phyloP scores from a whole-genome alignment of 228 moss, liverwort and hornwort species.

The Sphagnum fallax region DNA sequence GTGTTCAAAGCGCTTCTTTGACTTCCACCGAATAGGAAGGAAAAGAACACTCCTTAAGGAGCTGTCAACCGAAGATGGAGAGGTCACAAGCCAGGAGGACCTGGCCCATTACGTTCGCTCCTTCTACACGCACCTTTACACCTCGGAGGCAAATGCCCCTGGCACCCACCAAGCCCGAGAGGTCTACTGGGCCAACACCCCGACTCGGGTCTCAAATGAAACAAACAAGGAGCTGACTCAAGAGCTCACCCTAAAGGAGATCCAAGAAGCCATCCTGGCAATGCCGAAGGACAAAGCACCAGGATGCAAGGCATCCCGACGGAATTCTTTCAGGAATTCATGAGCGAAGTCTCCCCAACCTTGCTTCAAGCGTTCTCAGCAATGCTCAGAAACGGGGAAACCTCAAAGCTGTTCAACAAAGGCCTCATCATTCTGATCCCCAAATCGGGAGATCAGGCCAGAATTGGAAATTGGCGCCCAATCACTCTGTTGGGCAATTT shows the following conservation, averaged over 20 bases:
- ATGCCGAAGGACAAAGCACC: background rate
- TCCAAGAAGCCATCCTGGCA: too few species aligned
- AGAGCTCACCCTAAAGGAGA: too few species aligned
- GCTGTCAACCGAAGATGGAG: background rate
- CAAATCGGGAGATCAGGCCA: background rate
- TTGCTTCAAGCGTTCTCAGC: too few species aligned
- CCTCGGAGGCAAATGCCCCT: background rate
- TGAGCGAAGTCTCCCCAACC: too few species aligned
- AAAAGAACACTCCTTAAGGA: background rate
- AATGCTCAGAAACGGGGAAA: too few species aligned
- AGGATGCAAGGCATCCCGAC: background rate
- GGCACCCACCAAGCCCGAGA: too few species aligned
- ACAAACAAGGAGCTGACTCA: background rate
- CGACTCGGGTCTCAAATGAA: too few species aligned
- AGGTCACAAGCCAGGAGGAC: background rate
- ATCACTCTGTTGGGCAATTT: background rate
- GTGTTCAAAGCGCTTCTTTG: background rate
- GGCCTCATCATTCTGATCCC: background rate
- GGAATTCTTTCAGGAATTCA: background rate
- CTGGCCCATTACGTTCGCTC: background rate
- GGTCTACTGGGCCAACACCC: too few species aligned
- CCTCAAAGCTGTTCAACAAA: too few species aligned
- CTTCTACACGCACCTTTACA: background rate
- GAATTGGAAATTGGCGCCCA: background rate
- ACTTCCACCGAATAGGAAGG: background rate